Conservation (phyloP, 129 eudicot genomes). For the Helianthus annuus region DNA sequence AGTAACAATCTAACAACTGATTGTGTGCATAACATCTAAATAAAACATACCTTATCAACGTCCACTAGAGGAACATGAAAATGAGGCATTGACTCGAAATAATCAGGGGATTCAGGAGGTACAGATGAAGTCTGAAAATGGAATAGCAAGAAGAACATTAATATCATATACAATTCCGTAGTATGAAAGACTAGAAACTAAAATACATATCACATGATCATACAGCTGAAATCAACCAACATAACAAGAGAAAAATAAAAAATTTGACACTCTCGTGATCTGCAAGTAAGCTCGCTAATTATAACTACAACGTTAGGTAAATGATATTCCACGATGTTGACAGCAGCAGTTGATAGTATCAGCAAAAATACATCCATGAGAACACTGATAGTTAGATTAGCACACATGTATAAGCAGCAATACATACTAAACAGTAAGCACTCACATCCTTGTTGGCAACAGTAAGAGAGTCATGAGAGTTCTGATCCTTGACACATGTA, state of each 20-base stretch:
- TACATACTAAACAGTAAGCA: slow-evolving; percentile 1
- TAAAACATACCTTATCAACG: slow-evolving; percentile 73
- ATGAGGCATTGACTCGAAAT: slow-evolving; percentile 72
- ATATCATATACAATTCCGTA: not conserved
- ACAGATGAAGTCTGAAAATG: slow-evolving; percentile 56
- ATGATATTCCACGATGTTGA: no score
- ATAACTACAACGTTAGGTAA: not conserved
- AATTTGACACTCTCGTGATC: slow-evolving; percentile 9
- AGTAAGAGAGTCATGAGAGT: slow-evolving; percentile 15
- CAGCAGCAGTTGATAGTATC: slow-evolving; percentile 7
- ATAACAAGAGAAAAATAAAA: slow-evolving; percentile 8
- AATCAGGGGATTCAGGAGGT: slow-evolving; percentile 61
- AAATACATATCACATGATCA: not conserved
- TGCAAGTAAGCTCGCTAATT: not conserved
- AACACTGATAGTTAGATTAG: not conserved
- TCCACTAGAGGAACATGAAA: slow-evolving; percentile 85
- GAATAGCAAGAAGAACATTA: not conserved
- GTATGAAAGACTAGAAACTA: slow-evolving; percentile 12
- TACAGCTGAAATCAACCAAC: slow-evolving; percentile 12
- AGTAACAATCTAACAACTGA: not conserved
- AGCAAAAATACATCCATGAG: slow-evolving; percentile 4
- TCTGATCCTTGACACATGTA: slow-evolving; percentile 25
- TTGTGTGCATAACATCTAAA: not conserved
- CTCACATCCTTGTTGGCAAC: slow-evolving; percentile 55
- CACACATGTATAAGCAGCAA: slow-evolving; percentile 10